These are phyloP conservation scores for Fusarium buxicola DNA, from an alignment of 2,329 filamentous ascomycete species.

Conservation along the genomic window DNA sequence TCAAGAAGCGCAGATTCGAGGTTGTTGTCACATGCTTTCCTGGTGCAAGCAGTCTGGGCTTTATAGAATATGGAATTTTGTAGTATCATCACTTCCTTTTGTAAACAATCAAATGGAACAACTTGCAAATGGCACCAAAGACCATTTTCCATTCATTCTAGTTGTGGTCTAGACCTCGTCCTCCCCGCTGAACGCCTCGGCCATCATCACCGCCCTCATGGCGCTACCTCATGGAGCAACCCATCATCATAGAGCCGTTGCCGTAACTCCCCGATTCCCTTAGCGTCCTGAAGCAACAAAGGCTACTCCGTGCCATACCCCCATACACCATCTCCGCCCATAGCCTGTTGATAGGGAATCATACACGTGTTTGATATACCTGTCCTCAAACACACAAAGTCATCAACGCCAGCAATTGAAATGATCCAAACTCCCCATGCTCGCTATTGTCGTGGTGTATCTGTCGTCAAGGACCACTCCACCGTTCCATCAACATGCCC, in stretches of 20 bases:
- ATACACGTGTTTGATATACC: conserved; percentile 31
- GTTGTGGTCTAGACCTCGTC: conserved; percentile 23
- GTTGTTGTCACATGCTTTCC: conserved; percentile 6
- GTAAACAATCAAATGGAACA: not conserved
- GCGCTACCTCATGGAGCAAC: not conserved
- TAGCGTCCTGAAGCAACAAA: not conserved
- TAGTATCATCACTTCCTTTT: not conserved
- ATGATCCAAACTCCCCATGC: conserved; percentile 35
- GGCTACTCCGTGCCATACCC: not conserved
- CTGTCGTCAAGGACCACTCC: conserved; percentile 23
- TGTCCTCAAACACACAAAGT: conserved; percentile 36
- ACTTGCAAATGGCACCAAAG: conserved; percentile 4
- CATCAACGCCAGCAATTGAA: conserved; percentile 28
- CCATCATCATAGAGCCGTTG: not conserved
- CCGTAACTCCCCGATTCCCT: not conserved
- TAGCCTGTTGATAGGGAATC: conserved; percentile 14
- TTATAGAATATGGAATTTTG: not conserved
- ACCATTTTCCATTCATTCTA: conserved; percentile 38
- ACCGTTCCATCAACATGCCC: conserved; percentile 9
- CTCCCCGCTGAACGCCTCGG: conserved; percentile 7
- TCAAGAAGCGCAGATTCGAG: not conserved
- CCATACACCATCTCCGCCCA: conserved; percentile 4
- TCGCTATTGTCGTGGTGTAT: conserved; percentile 37
- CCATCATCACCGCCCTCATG: not conserved
- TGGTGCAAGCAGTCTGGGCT: not conserved